Base-by-base conservation (phyloP, 2,329 filamentous ascomycete genomes). In the Hypoxylon sp. region DNA sequence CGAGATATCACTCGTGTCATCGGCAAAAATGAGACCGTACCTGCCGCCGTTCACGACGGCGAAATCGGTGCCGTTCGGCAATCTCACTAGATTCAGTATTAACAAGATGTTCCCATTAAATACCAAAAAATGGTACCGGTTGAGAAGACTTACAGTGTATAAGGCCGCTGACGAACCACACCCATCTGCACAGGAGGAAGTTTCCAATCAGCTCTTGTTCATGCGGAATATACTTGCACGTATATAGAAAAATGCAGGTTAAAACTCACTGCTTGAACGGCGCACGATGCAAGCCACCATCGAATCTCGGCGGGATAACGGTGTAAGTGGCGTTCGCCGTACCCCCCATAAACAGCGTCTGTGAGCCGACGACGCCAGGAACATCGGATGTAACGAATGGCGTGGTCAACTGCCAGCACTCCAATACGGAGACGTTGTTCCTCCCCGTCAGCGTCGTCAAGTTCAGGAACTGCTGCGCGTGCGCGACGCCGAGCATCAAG, bases 321-420 rank as follows among this genome's bases (percentile, higher is more conserved):
- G 73, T 73, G 66, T 80, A 83, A n/a, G 78, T 78, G 0, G 76
- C 73, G 44, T 81, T 80, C 0, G 68, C 71, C 0, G 74, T 52
- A 14, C 74, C 59, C 4, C 81, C 82, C 5, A 84, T 70, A 13
- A 69, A 60, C 1, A 81, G 67, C 19, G 69, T 60, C 6, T 72
- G 59, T 0, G 80, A 67, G 3, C 81, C 81, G 0, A 73, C 33
- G 1, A 75, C 77, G 1, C 81, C 82, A 5, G 78, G 60, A n/a
- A 74, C 59, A 5, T 73, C 61, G 8, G 80, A 78, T 1, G 67
- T 67, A 4, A 67, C 31, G 59, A 82, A 82, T 11, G 79, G 78
- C 2, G 77, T 70, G 31, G 66, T 61, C 6, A 85, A 70, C 63
- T 82, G 79, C 83, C 83, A 85, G 78, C 83, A 85, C 74, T 84